Evolutionary conservation across 2,329 filamentous ascomycete genomes (phyloP).

Genomic region (Neodidymelliopsis sp.): DNA sequence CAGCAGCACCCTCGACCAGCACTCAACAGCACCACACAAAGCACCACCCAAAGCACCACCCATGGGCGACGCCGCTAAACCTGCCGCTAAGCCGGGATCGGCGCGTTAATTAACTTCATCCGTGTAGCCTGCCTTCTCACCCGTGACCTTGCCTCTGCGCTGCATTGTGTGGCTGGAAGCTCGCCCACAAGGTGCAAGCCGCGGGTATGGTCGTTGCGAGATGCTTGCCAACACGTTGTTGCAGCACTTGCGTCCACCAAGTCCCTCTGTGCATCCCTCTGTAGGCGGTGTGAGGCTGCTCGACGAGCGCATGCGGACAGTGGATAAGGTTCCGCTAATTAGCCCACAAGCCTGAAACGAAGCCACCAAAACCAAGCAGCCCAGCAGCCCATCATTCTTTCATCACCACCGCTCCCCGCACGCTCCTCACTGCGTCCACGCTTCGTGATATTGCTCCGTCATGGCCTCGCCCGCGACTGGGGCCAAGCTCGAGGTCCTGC

Average conservation of each 20-base stretch:
- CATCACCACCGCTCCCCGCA: slow-evolving; percentile 22
- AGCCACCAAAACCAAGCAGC: slow-evolving; percentile 1
- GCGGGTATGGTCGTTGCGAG: no score
- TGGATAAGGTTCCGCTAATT: slow-evolving; percentile 8
- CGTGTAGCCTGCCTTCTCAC: slow-evolving; percentile 5
- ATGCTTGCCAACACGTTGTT: no score
- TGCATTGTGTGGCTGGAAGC: neutral
- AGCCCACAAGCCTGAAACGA: slow-evolving; percentile 13
- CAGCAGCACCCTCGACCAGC: neutral
- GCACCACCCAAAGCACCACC: neutral
- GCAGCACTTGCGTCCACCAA: no score
- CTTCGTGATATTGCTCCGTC: neutral
- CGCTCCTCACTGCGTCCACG: slow-evolving; percentile 1
- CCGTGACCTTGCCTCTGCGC: slow-evolving; percentile 2
- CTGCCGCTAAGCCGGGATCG: slow-evolving; percentile 22
- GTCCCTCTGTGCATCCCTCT: neutral
- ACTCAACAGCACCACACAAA: slow-evolving; percentile 7
- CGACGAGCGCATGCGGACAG: neutral
- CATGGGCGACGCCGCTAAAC: slow-evolving; percentile 11
- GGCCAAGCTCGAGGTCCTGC: slow-evolving; percentile 16
- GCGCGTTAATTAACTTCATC: slow-evolving; percentile 22
- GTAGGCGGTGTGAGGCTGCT: slow-evolving; percentile 1
- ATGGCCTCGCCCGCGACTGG: slow-evolving; percentile 5
- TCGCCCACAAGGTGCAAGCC: no score
- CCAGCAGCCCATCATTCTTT: slow-evolving; percentile 21